Conservation (phyloP, 2,329 filamentous ascomycete species). For the Kalaharituber pfeilii region DNA sequence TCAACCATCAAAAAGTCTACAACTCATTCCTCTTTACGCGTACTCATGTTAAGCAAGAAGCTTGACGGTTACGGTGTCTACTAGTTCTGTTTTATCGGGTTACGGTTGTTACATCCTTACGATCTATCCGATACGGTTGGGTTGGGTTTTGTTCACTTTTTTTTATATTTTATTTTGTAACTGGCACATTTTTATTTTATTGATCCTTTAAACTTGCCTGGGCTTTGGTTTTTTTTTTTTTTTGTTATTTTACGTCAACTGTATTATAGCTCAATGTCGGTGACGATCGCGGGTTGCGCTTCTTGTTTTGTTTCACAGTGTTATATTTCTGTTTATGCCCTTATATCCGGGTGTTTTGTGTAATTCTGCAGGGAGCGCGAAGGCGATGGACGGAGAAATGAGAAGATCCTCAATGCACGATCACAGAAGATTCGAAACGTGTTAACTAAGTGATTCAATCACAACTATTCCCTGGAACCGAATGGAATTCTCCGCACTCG, state of each 20-base stretch:
- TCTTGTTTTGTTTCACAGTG: neutral
- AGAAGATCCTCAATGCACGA: too few species aligned
- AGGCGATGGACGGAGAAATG: neutral
- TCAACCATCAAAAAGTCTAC: neutral
- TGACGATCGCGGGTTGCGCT: neutral
- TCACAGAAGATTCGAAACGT: too few species aligned
- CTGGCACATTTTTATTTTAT: neutral
- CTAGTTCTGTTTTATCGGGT: constrained; percentile 1
- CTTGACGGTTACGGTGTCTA: neutral
- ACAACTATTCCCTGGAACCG: too few species aligned
- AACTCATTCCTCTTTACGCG: neutral
- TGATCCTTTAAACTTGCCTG: neutral
- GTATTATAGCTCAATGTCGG: constrained; percentile 2
- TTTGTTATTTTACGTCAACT: neutral
- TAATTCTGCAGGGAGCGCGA: too few species aligned
- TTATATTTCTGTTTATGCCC: neutral
- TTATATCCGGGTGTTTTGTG: neutral
- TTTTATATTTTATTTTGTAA: neutral
- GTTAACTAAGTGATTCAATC: too few species aligned
- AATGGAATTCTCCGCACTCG: too few species aligned
- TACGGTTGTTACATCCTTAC: neutral
- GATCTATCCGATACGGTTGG: constrained; percentile 1
- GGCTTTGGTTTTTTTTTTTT: neutral
- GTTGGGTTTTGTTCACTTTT: neutral
- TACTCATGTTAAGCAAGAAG: neutral